Base-by-base conservation (phyloP, 2,329 filamentous ascomycete species). In the Cladorrhinum sp. region DNA sequence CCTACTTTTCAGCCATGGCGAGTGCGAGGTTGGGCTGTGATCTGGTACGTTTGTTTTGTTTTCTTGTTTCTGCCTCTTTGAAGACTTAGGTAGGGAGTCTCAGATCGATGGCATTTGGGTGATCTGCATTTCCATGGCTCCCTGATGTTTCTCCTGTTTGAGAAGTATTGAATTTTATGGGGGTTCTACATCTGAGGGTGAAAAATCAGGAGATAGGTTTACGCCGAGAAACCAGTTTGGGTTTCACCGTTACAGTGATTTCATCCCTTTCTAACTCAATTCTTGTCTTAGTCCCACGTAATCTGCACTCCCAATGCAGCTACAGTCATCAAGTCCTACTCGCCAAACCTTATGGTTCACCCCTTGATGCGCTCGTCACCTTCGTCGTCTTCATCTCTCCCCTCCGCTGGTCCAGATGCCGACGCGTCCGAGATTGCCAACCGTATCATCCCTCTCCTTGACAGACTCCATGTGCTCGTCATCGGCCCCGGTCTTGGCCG, bases 1-100 rank as follows among this genome's bases (percentile, higher is more conserved):
- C 95, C 12, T 99, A 96, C 78, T 99, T 99, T 77, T 97, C 93
- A 20, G 93, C 93, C 65, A 97, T 97, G 87, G 95, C 95, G 12
- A 96, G 92, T 66, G 95, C 95, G 51, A 86, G 90, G 70, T 78
- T 98, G 60, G 95, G 93, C 3, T 92, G 89, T 70, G 92, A 96
- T 71, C 91, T 96, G 91, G 92, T 93, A 80, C 0, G 58, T 59
- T 22, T 25, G 13, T 54, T 36, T 55, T 22, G 23, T 29, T 49
- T 23, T 57, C 22, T 49, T 20, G 25, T 41, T 24, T 48, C n/a
- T n/a, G n/a, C n/a, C n/a, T n/a, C n/a, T n/a, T n/a, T n/a, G n/a
- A n/a, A n/a, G n/a, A n/a, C n/a, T n/a, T n/a, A n/a, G n/a, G n/a
- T n/a, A n/a, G n/a, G n/a, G n/a, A n/a, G n/a, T n/a, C n/a, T n/a